Conservation (phyloP, 2,329 filamentous ascomycete species). For the Colletotrichum salicis region DNA sequence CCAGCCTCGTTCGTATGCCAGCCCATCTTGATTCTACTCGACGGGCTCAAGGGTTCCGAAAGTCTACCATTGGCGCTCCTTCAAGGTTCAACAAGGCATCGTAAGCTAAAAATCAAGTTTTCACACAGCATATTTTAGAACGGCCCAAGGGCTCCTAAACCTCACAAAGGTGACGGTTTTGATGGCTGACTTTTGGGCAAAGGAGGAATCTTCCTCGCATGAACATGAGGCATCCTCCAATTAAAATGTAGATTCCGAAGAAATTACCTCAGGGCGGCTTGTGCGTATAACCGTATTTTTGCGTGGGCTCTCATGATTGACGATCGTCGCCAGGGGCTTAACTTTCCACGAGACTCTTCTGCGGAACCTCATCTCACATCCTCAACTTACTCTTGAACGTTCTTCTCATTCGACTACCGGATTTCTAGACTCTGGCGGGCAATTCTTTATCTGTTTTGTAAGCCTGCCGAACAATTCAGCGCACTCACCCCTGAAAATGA, state of each 20-base stretch:
- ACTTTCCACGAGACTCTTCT: not conserved
- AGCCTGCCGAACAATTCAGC: not conserved
- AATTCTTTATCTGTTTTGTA: not conserved
- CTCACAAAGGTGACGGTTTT: too few species aligned
- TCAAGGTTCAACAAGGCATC: not conserved
- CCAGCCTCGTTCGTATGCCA: not conserved
- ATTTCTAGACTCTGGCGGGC: not conserved
- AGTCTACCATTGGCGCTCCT: not conserved
- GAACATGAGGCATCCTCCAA: not conserved
- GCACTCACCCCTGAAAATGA: not conserved
- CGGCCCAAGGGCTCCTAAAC: not conserved
- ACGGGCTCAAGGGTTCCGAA: not conserved
- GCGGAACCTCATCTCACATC: slow-evolving; percentile 11
- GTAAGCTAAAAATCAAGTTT: not conserved
- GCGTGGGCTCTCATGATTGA: not conserved
- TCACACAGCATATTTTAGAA: too few species aligned
- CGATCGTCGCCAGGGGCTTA: not conserved
- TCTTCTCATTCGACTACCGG: not conserved
- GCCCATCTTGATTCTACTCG: not conserved
- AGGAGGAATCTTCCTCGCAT: not conserved
- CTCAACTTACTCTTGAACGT: not conserved
- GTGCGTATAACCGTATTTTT: not conserved
- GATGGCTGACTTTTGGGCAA: not conserved
- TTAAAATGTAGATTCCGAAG: not conserved
- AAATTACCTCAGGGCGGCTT: not conserved